Evolutionary conservation across 1,139 yeast species (phyloP).

Genomic region (Ogataea hybrid): DNA sequence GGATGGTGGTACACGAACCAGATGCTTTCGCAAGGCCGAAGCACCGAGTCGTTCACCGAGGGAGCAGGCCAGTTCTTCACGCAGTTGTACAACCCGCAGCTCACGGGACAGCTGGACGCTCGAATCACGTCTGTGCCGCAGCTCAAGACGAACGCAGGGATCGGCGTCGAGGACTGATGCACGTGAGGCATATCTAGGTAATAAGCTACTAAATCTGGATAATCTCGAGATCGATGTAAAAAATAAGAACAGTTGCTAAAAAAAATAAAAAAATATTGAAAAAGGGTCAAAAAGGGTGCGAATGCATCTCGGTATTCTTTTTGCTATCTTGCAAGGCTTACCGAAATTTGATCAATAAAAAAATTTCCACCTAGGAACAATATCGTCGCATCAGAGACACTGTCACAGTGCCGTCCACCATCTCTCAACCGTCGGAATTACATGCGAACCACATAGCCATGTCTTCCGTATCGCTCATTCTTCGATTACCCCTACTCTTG

Average conservation of each 20-base stretch:
- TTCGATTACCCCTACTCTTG: constrained; percentile 9
- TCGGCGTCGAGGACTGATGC: constrained; percentile 6
- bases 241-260: no score
- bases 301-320: neutral
- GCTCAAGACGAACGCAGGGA: constrained; percentile 5
- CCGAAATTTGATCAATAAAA: neutral
- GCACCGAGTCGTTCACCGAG: constrained; percentile 1
- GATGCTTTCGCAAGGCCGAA: constrained; percentile 1
- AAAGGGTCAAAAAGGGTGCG: neutral
- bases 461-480: constrained; percentile 1
- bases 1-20: constrained; percentile 16
- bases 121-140: constrained; percentile 4
- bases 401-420: neutral
- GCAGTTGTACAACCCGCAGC: constrained; percentile 13
- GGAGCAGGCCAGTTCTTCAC: constrained; percentile 14
- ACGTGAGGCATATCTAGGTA: no score
- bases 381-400: neutral
- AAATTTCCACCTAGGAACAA: neutral
- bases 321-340: neutral
- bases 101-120: constrained; percentile 4
- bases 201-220: neutral
- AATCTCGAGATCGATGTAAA: neutral
- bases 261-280: no score
- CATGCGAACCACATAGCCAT: neutral
- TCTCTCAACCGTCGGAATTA: neutral